These are phyloP conservation scores for Cladorrhinum sp. DNA, from an alignment of 2,329 filamentous ascomycete genomes.

Conservation along the genomic window DNA sequence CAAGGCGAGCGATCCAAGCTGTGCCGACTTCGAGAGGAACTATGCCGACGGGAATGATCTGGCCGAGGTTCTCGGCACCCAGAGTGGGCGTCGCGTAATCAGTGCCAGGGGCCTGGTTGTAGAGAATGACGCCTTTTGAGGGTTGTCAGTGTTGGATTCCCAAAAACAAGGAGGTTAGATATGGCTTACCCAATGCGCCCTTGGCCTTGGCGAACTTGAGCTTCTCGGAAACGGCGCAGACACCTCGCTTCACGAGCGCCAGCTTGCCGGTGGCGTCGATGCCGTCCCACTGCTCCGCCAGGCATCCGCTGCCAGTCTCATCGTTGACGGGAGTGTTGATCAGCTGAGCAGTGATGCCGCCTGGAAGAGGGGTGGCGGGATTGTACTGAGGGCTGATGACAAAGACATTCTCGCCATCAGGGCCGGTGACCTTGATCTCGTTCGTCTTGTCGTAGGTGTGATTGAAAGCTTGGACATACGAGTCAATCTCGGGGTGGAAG, in stretches of 20 bases:
- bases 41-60: constrained; percentile 27
- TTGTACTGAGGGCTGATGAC: constrained; percentile 47
- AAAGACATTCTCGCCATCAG: constrained; percentile 43
- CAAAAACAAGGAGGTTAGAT: too few relatives aligned
- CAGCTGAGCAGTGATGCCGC: constrained; percentile 33
- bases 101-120: constrained; percentile 54
- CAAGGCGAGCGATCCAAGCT: constrained; percentile 32
- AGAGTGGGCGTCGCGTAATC: constrained; percentile 46
- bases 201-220: constrained; percentile 42
- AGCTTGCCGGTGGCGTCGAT: constrained; percentile 45
- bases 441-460: constrained; percentile 43
- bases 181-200: constrained; percentile 41
- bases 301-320: constrained; percentile 39
- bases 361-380: constrained; percentile 40
- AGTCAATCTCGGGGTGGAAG: constrained; percentile 29
- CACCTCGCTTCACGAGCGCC: constrained; percentile 44
- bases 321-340: constrained; percentile 37
- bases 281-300: constrained; percentile 43
- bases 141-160: too few relatives aligned
- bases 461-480: constrained; percentile 45
- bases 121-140: constrained; percentile 60
- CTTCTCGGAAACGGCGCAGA: constrained; percentile 43
- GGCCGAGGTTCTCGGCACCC: constrained; percentile 33
- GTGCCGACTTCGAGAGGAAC: constrained; percentile 29
- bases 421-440: constrained; percentile 43